phyloP scores from a whole-genome alignment of 257 asterid species.

The Sherardia arvensis region DNA sequence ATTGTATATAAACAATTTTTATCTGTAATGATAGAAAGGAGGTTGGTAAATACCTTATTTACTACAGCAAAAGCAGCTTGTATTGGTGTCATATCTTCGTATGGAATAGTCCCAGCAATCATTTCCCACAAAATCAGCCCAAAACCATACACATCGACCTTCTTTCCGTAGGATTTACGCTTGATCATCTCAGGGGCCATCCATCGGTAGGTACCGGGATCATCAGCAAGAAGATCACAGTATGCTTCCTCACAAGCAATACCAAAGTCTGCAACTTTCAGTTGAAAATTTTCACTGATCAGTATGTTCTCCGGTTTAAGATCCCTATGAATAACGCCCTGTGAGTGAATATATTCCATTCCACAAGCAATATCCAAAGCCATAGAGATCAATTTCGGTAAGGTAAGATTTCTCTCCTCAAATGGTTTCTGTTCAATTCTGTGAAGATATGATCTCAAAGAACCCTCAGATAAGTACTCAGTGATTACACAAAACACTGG shows the following conservation, averaged over 20 bases:
- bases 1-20: not conserved
- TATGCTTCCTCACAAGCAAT: slow-evolving; percentile 34
- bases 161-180: slow-evolving; percentile 29
- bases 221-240: slow-evolving; percentile 33
- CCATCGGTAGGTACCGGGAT: slow-evolving; percentile 35
- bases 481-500: slow-evolving; percentile 30
- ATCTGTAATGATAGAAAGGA: not conserved
- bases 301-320: slow-evolving; percentile 37
- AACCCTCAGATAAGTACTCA: slow-evolving; percentile 35
- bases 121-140: slow-evolving; percentile 38
- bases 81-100: slow-evolving; percentile 30
- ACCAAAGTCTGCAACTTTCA: slow-evolving; percentile 39
- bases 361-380: slow-evolving; percentile 33
- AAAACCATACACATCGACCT: slow-evolving; percentile 38
- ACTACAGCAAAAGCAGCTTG: slow-evolving; percentile 41
- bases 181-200: slow-evolving; percentile 49
- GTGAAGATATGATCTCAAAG: slow-evolving; percentile 34
- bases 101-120: slow-evolving; percentile 33
- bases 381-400: slow-evolving; percentile 19
- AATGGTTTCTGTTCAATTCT: slow-evolving; percentile 28
- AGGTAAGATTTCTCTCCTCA: slow-evolving; percentile 19
- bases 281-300: slow-evolving; percentile 20
- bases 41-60: slow-evolving; percentile 18
- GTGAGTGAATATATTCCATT: slow-evolving; percentile 37
- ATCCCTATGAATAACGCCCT: slow-evolving; percentile 33